Base-by-base conservation (phyloP, 2,329 filamentous ascomycete genomes). In the Septoria petroselini region DNA sequence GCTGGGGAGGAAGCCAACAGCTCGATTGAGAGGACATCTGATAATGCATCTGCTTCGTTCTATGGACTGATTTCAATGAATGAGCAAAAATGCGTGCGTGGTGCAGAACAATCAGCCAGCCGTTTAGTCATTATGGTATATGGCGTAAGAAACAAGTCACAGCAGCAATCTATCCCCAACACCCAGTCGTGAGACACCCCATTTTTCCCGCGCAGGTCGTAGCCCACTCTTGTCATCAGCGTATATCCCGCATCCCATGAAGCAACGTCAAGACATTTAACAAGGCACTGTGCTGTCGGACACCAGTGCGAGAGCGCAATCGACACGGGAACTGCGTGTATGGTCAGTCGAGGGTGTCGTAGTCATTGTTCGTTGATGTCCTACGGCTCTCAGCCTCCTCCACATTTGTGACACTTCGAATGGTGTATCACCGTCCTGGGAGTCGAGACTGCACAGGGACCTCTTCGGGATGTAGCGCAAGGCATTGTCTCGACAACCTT, bases 361-460 rank as follows among this genome's bases (percentile, higher is more conserved):
- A 14, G 8, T 15, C 35, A 19, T 38, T 18, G 17, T 19, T 15
- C 33, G 33, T 8, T 11, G 9, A 38, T 11, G 17, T 38, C 44
- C 38, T 41, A 48, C 45, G 33, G 29, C 11, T 57, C 50, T 57
- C 50, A 65, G 68, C 68, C 73, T 57, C 70, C 69, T 54, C 72
- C 71, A 59, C 73, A 76, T 35, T 62, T 61, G 54, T 71, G 68
- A 55, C 74, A 76, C 58, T 73, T 74, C 54, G 73, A 71, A 44
- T 73, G 71, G 61, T 76, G 73, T 59, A 71, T 72, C 63, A 76
- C 67, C 14, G 62, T 67, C 57, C 72, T 73, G 51, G 68, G 67
- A 52, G 71, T 74, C 58, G 66, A 59, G 46, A 67, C 68, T 45
- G 62, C 62, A 65, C 72, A 74, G 34, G 62, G 62, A n/a, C 65